Evolutionary conservation across 371 early-diverging fungal species (phyloP).

Genomic region (Enteropsectra breve): DNA sequence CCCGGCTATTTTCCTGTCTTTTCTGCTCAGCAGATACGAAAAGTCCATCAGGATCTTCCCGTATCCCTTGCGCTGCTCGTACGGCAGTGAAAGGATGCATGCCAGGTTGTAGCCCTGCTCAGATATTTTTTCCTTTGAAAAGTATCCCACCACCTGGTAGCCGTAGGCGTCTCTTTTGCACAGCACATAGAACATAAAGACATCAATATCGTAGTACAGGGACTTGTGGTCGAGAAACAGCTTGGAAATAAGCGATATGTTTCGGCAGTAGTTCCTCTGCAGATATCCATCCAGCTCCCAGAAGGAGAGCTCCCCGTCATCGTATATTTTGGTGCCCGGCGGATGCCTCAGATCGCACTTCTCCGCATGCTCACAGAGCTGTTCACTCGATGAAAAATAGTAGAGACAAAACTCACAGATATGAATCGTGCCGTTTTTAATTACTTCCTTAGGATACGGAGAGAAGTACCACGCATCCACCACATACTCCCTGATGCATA

Average conservation of each 20-base stretch:
- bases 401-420: constrained; percentile 92
- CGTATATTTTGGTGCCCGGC: constrained; percentile 94
- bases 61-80: constrained; percentile 88
- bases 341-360: constrained; percentile 77
- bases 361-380: constrained; percentile 63
- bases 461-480: constrained; percentile 90
- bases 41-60: constrained; percentile 90
- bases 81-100: constrained; percentile 94
- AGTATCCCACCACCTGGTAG: constrained; percentile 88
- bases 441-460: constrained; percentile 92
- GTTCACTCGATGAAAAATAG: constrained; percentile 68
- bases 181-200: constrained; percentile 90
- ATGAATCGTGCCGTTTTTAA: constrained; percentile 68
- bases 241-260: constrained; percentile 86
- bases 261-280: constrained; percentile 82
- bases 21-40: constrained; percentile 79
- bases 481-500: constrained; percentile 69
- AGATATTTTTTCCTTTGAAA: constrained; percentile 91
- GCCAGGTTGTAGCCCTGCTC: constrained; percentile 88
- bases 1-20: constrained; percentile 80
- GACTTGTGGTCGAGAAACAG: constrained; percentile 98
- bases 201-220: constrained; percentile 95
- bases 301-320: constrained; percentile 73
- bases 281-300: constrained; percentile 80
- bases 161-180: constrained; percentile 65